Base-by-base conservation (phyloP, 495 filamentous ascomycete species). In the Pyronema domesticum region DNA sequence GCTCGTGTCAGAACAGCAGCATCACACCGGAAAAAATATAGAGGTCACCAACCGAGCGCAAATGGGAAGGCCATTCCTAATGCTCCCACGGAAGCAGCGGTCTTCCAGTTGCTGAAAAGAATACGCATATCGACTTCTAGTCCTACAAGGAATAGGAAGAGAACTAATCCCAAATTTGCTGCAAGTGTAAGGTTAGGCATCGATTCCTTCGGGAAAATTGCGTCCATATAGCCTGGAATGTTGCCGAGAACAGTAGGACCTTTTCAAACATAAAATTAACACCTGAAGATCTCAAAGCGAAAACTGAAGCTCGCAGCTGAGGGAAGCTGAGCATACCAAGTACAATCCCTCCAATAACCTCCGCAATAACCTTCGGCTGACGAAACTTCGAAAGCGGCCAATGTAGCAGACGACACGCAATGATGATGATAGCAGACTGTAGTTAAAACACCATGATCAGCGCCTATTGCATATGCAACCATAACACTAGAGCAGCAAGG, bases 341-440 rank as follows among this genome's bases (percentile, higher is more conserved):
- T 5, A 98, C 64, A 62, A 98, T 88, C 53, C 91, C 91, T 18
- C 82, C 89, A 57, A 98, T 82, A 40, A 98, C 86, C 75, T 96
- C 91, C 42, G 91, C 86, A 60, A 98, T 98, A 55, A 96, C 89
- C 55, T 83, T 79, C 46, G 89, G 89, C 65, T 96, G 89, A 53
- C 84, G 82, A 45, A 95, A 70, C 63, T 82, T 84, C 52, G 85
- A 87, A 7, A 96, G 76, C 18, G 89, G 91, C 60, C 72, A 84
- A 60, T 88, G 83, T 37, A 96, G 74, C 37, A 93, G 60, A 43
- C 86, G 83, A 67, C 86, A 93, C 65, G 95, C 79, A 50, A 93
- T 78, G 64, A 96, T 83, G 63, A 98, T 94, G 57, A 98, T 87
- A 55, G 73, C 74, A 14, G 85, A 83, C 86, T 94, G 30, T 37